phyloP scores from a whole-genome alignment of 768 basidiomycete genomes.

The Lactarius sp. region DNA sequence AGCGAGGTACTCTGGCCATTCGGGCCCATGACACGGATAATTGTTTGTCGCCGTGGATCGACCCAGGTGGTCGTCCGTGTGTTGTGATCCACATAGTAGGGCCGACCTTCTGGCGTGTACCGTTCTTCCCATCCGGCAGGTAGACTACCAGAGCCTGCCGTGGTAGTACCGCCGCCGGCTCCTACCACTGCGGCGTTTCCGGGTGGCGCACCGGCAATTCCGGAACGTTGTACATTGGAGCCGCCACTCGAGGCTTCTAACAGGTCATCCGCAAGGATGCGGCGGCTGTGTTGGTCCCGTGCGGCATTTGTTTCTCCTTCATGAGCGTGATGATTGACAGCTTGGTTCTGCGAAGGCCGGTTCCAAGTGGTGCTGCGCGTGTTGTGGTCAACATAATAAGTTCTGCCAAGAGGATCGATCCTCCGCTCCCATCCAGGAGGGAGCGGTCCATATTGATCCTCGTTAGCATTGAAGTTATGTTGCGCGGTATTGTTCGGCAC shows the following conservation, averaged over 20 bases:
- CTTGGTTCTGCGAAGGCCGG: slow-evolving; percentile 74
- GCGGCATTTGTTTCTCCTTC: slow-evolving; percentile 80
- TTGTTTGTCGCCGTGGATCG: slow-evolving; percentile 93
- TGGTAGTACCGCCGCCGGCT: slow-evolving; percentile 50
- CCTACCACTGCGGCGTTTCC: slow-evolving; percentile 40
- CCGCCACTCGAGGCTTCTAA: slow-evolving; percentile 58
- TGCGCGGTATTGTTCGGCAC: slow-evolving; percentile 39
- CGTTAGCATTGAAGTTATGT: slow-evolving; percentile 86
- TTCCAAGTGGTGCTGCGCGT: slow-evolving; percentile 98
- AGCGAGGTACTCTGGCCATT: slow-evolving; percentile 81
- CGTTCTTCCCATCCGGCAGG: slow-evolving; percentile 99
- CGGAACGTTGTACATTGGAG: slow-evolving; percentile 22
- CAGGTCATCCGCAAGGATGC: slow-evolving; percentile 79
- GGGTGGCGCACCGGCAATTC: slow-evolving; percentile 31
- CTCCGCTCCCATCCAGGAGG: slow-evolving; percentile 96
- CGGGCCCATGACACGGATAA: slow-evolving; percentile 95
- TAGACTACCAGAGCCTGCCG: slow-evolving; percentile 78
- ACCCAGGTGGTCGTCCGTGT: slow-evolving; percentile 99
- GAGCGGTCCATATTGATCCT: slow-evolving; percentile 89
- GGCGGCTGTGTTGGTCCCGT: slow-evolving; percentile 79
- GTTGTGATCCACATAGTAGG: slow-evolving; percentile 99
- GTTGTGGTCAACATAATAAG: slow-evolving; percentile 99
- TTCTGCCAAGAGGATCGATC: slow-evolving; percentile 91
- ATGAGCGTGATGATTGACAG: slow-evolving; percentile 64
- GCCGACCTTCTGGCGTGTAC: slow-evolving; percentile 95